Percentiles rank a stretch among this genome's conserved stretches.
These are phyloP conservation scores for Fusarium algeriense DNA, from an alignment of 2,329 filamentous ascomycete species.

Conservation along the genomic window DNA sequence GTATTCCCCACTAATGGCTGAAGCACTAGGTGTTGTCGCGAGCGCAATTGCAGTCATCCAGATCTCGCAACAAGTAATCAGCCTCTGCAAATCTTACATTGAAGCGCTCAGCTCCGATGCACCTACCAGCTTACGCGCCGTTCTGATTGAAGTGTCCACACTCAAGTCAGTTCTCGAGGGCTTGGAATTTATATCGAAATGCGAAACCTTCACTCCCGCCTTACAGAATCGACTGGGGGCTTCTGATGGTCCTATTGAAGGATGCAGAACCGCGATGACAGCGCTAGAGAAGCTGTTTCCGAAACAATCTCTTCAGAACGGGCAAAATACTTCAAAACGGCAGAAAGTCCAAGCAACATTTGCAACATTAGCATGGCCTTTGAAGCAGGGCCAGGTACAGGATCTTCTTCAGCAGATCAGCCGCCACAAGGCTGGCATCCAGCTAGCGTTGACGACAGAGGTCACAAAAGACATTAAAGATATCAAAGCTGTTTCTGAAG, in stretches of 20 bases:
- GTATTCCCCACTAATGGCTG: background rate
- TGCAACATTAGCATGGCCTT: background rate
- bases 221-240: background rate
- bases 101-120: background rate
- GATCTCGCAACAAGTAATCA: background rate
- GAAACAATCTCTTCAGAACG: background rate
- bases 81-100: background rate
- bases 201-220: background rate
- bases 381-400: background rate
- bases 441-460: background rate
- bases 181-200: background rate
- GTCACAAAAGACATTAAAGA: background rate
- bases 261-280: background rate
- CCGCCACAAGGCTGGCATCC: fast-evolving
- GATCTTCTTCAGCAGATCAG: background rate
- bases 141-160: background rate
- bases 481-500: too few species aligned
- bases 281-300: background rate
- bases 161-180: background rate
- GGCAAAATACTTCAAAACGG: background rate
- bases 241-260: background rate
- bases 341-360: background rate
- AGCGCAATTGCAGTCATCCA: background rate
- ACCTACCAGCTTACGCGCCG: background rate
- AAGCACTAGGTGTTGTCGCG: background rate